A percentile compares a stretch with the other conserved stretches of the same genome.
Evolutionary conservation across 208 protist species (phyloP).

Genomic region (Sergeia podlipaevii): DNA sequence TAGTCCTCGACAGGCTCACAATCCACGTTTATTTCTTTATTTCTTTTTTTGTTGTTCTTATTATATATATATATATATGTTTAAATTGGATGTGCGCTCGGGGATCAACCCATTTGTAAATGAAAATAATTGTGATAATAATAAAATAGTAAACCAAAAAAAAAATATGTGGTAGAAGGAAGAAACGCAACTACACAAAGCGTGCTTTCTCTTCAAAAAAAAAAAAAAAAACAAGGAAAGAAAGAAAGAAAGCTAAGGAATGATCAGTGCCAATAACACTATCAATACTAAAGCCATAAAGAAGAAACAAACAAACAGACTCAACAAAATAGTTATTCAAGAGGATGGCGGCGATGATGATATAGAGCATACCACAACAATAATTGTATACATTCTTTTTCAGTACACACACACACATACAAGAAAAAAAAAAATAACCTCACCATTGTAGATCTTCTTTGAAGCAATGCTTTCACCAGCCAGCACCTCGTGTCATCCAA

Average conservation of each 20-base stretch:
- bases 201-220: not conserved
- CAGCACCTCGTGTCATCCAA: no score
- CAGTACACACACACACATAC: slow-evolving; percentile 9
- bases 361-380: no score
- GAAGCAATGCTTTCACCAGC: no score
- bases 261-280: not conserved
- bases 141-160: not conserved
- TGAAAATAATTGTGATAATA: not conserved
- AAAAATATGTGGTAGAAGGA: no score
- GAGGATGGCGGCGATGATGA: no score
- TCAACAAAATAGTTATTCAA: not conserved
- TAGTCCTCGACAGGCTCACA: not conserved
- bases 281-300: not conserved
- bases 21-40: not conserved
- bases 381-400: no score
- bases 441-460: no score
- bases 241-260: slow-evolving; percentile 4
- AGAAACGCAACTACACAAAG: not conserved
- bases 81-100: not conserved
- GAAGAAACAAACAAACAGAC: slow-evolving; percentile 7
- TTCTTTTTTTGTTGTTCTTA: not conserved
- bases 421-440: not conserved
- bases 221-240: slow-evolving; percentile 1
- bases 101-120: not conserved
- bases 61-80: not conserved